Conservation (phyloP, 2,329 filamentous ascomycete species). For the Cladosporium sp. region DNA sequence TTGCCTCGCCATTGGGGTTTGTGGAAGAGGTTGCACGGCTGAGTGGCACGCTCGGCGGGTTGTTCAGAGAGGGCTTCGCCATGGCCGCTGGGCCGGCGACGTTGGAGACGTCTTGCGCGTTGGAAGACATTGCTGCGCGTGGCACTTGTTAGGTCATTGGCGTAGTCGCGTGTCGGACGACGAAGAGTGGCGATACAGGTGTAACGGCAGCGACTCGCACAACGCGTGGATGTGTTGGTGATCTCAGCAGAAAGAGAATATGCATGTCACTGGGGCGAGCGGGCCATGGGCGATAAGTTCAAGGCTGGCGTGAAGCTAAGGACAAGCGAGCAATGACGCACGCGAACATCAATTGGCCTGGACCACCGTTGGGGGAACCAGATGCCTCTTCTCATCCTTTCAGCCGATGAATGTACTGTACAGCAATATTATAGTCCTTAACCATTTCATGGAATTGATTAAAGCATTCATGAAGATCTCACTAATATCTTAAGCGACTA, state of each 20-base stretch:
- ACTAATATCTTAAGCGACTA: neutral
- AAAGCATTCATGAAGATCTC: neutral
- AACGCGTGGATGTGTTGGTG: neutral
- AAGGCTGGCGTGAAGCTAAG: conserved; percentile 4
- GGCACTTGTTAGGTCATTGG: neutral
- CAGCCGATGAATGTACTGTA: neutral
- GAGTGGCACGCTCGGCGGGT: conserved; percentile 10
- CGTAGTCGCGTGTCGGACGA: neutral
- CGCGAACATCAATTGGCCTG: neutral
- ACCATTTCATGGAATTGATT: neutral
- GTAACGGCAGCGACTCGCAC: neutral
- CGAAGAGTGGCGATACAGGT: neutral
- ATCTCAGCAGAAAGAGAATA: neutral
- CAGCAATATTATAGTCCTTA: neutral
- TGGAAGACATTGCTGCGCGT: conserved; percentile 14
- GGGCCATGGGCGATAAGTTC: neutral
- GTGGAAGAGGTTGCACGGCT: conserved; percentile 15
- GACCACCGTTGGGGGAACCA: neutral
- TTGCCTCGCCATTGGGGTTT: conserved; percentile 18
- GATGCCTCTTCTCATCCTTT: neutral
- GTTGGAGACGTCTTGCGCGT: conserved; percentile 14
- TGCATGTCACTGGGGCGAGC: conserved; percentile 7
- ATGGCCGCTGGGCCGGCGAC: conserved; percentile 20
- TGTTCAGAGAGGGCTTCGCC: conserved; percentile 16
- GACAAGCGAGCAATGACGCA: conserved; percentile 8